Evolutionary conservation across 306 rosid species (phyloP).

Genomic region (Cyamopsis tetragonoloba): DNA sequence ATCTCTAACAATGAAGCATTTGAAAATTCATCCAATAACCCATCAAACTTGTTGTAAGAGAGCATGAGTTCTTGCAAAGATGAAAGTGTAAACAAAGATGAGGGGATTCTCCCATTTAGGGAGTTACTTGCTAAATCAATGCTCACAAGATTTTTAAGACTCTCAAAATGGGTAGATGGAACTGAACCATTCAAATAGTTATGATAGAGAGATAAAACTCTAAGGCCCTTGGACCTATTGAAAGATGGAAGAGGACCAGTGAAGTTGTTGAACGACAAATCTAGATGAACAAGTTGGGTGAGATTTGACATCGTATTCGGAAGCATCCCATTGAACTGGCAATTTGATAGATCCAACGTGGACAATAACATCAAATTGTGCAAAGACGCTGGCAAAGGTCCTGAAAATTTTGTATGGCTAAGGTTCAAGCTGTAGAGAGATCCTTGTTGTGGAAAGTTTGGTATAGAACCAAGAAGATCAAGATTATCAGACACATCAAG

Average conservation of each 20-base stretch:
- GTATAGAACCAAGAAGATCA: constrained; percentile 28
- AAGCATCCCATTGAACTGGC: constrained; percentile 31
- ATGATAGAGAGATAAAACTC: constrained; percentile 9
- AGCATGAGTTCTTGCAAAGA: constrained; percentile 5
- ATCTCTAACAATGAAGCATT: background rate
- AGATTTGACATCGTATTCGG: constrained; percentile 29
- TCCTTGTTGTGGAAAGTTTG: constrained; percentile 23
- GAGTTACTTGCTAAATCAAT: constrained; percentile 18
- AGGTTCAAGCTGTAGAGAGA: constrained; percentile 2
- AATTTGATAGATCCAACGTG: constrained; percentile 17
- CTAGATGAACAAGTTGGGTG: constrained; percentile 26
- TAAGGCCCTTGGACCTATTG: constrained; percentile 24
- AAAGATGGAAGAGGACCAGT: constrained; percentile 40
- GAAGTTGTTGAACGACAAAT: constrained; percentile 32
- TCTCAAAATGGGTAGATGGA: constrained; percentile 7
- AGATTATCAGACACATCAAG: constrained; percentile 30
- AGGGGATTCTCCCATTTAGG: constrained; percentile 29
- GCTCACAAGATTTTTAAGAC: background rate
- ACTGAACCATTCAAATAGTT: constrained; percentile 19
- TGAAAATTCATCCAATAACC: constrained; percentile 13
- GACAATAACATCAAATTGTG: constrained; percentile 24
- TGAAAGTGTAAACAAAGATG: constrained; percentile 17
- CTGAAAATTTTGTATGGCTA: constrained; percentile 23
- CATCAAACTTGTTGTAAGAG: constrained; percentile 19
- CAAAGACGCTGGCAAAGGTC: constrained; percentile 21